Conservation (phyloP, 345 rosid species). For the Populus nigra region DNA sequence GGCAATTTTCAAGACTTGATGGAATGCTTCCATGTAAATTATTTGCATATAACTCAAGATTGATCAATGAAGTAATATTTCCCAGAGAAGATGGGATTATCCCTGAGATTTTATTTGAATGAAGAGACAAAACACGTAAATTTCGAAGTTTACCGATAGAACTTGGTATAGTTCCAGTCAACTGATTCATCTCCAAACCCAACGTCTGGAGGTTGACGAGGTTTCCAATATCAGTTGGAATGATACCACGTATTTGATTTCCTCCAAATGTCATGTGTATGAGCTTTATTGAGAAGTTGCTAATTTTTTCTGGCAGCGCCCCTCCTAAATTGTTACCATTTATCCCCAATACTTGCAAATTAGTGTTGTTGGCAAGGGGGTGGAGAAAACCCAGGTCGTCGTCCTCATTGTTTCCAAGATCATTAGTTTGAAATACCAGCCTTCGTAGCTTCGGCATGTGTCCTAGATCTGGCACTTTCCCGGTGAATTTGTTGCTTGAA, state of each 20-base stretch:
- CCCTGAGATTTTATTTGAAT: neutral
- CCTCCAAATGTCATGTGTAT: fast-evolving
- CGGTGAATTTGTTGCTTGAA: too few species aligned
- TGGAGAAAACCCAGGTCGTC: slow-evolving; percentile 15
- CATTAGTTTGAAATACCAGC: neutral
- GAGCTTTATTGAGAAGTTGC: slow-evolving; percentile 10
- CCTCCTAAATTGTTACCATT: slow-evolving; percentile 12
- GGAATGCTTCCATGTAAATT: slow-evolving; percentile 15
- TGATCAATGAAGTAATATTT: neutral
- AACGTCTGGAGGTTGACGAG: slow-evolving; percentile 13
- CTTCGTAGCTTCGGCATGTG: too few species aligned
- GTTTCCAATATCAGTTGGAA: slow-evolving; percentile 13
- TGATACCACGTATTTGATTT: neutral
- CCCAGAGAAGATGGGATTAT: slow-evolving; percentile 5
- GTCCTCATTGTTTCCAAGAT: neutral
- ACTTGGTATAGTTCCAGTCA: slow-evolving; percentile 10
- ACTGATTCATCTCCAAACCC: neutral
- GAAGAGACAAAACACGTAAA: neutral
- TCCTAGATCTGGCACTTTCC: too few species aligned
- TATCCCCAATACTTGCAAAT: fast-evolving
- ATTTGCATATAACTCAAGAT: neutral
- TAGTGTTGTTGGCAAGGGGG: slow-evolving; percentile 9
- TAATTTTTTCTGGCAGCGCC: neutral
- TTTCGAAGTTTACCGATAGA: neutral
- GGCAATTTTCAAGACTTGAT: neutral